A percentile compares a stretch with the other conserved stretches of the same genome.
phyloP scores from a whole-genome alignment of 306 rosid species.

The Begonia masoniana region DNA sequence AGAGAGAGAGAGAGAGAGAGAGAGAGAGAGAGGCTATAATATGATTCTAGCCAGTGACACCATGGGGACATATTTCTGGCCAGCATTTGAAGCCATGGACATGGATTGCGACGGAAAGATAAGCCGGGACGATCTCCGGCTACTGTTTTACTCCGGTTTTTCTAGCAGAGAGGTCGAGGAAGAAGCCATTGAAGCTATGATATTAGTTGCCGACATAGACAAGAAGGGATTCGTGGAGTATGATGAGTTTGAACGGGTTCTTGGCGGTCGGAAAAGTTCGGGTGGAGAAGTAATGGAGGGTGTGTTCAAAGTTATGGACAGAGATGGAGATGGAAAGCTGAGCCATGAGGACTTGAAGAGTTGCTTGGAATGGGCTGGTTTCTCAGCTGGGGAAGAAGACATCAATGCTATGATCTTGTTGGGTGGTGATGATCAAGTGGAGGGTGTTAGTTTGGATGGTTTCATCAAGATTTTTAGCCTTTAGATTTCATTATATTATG shows the following conservation, averaged over 20 bases:
- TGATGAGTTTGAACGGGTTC: slow-evolving; percentile 77
- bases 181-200: slow-evolving; percentile 30
- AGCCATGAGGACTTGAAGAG: no score
- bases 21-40: no score
- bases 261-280: slow-evolving; percentile 12
- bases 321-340: no score
- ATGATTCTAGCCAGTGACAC: no score
- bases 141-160: no score
- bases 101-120: slow-evolving; percentile 69
- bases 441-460: slow-evolving; percentile 59
- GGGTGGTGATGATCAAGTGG: slow-evolving; percentile 42
- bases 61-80: slow-evolving; percentile 42
- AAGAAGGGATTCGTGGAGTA: slow-evolving; percentile 71
- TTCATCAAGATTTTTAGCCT: slow-evolving; percentile 32
- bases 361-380: no score
- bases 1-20: no score
- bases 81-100: slow-evolving; percentile 71
- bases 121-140: slow-evolving; percentile 69
- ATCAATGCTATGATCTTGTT: slow-evolving; percentile 53
- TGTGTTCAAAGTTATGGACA: no score
- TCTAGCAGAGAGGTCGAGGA: slow-evolving; percentile 46
- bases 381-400: slow-evolving; percentile 44
- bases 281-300: no score
- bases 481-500: no score
- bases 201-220: no score